A percentile compares a stretch with the other conserved stretches of the same genome.
Conservation (phyloP, 2,329 filamentous ascomycete genomes). For the Cercospora sesami region DNA sequence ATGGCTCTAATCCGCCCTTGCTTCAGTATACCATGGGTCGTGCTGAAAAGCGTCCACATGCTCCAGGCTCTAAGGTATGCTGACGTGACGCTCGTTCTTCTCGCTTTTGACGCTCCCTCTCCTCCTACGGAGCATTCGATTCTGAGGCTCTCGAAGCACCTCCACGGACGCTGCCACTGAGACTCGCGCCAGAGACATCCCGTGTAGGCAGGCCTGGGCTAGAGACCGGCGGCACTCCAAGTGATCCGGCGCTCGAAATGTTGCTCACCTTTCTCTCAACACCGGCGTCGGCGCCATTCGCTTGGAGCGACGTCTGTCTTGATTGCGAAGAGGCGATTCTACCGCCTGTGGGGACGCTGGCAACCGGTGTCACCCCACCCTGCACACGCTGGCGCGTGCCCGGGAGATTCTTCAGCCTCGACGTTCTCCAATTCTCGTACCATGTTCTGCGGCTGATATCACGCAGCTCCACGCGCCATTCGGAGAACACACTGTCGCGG, state of each 20-base stretch:
- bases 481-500: slow-evolving; percentile 87
- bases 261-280: slow-evolving; percentile 26
- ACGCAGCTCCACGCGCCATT: slow-evolving; percentile 88
- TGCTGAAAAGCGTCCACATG: slow-evolving; percentile 1
- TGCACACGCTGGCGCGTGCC: slow-evolving; percentile 31
- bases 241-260: neutral
- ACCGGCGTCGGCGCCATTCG: slow-evolving; percentile 6
- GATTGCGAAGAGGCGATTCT: slow-evolving; percentile 23
- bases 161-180: slow-evolving; percentile 1
- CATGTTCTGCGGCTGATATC: slow-evolving; percentile 88
- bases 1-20: neutral
- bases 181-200: slow-evolving; percentile 6
- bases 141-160: neutral
- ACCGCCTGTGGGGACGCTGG: slow-evolving; percentile 38
- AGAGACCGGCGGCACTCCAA: neutral
- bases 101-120: slow-evolving; percentile 1
- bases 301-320: slow-evolving; percentile 17
- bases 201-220: neutral
- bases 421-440: slow-evolving; percentile 93
- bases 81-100: slow-evolving; percentile 1
- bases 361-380: slow-evolving; percentile 41
- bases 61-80: neutral
- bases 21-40: neutral
- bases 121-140: slow-evolving; percentile 9
- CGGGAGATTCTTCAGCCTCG: slow-evolving; percentile 44